phyloP scores from a whole-genome alignment of 495 filamentous ascomycete genomes.

The Geopyxis carbonaria region DNA sequence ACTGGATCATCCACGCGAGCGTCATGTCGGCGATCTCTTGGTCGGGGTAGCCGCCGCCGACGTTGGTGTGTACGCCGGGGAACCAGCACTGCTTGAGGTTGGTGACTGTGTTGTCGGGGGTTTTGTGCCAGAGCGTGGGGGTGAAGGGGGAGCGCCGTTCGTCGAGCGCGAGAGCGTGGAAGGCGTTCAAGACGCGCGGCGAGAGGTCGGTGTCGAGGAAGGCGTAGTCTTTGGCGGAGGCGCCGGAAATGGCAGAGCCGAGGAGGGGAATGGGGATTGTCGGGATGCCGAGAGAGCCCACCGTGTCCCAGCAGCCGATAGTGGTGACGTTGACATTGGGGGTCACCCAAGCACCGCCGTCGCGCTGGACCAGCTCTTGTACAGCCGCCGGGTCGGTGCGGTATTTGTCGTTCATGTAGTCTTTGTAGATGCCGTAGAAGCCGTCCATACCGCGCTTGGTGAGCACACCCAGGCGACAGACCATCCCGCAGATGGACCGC shows the following conservation, averaged over 20 bases:
- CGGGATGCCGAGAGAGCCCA: slow-evolving; percentile 40
- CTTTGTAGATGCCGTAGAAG: slow-evolving; percentile 47
- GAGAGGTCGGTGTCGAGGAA: slow-evolving; percentile 30
- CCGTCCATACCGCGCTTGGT: slow-evolving; percentile 45
- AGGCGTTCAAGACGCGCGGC: slow-evolving; percentile 41
- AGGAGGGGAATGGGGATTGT: slow-evolving; percentile 6
- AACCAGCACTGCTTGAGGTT: slow-evolving; percentile 60
- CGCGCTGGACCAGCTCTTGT: slow-evolving; percentile 7
- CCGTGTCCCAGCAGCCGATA: slow-evolving; percentile 42
- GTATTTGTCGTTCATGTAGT: slow-evolving; percentile 41
- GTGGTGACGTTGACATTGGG: slow-evolving; percentile 16
- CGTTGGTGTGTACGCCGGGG: slow-evolving; percentile 48
- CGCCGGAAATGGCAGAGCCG: slow-evolving; percentile 10
- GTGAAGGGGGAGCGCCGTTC: slow-evolving; percentile 47
- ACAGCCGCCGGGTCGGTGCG: slow-evolving; percentile 15
- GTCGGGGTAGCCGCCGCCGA: slow-evolving; percentile 45
- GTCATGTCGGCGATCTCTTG: slow-evolving; percentile 47
- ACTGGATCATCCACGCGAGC: slow-evolving; percentile 39
- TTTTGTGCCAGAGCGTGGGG: slow-evolving; percentile 41
- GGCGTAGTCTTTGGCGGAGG: slow-evolving; percentile 35
- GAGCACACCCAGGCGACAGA: slow-evolving; percentile 44
- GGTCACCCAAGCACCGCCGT: slow-evolving; percentile 8
- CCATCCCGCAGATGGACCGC: slow-evolving; percentile 44
- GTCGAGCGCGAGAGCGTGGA: slow-evolving; percentile 59
- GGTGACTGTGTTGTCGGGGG: slow-evolving; percentile 18